Base-by-base conservation (phyloP, 2,329 filamentous ascomycete genomes). In the Colletotrichum sp. region DNA sequence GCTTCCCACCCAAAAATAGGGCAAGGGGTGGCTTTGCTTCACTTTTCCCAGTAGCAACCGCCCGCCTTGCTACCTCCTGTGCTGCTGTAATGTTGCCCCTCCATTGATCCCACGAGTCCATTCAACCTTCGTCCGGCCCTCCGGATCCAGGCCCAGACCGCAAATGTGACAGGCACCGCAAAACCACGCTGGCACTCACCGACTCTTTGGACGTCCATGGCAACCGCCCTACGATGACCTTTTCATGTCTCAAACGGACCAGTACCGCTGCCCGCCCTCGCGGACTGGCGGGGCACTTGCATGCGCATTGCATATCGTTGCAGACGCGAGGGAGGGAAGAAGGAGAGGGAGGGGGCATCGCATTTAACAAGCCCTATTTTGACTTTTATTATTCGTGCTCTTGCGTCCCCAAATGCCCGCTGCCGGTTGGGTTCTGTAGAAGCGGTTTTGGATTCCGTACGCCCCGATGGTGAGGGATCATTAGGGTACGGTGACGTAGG, bases 401-500 rank as follows among this genome's bases (percentile, higher is more conserved):
- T 19, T 59, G 71, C 63, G 44, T 39, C 30, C 36, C 30, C n/a
- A 59, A 64, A 59, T 67, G 25, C 27, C 63, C 70, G 70, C 64
- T 69, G 65, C 74, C 49, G 70, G 61, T 49, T 67, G 55, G 70
- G 44, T 74, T 44, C 39, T 69, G 74, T 74, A 73, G 29, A 69
- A 29, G 32, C 19, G 32, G 61, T 22, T n/a, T 64, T 22, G 55
- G 19, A 16, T 71, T 61, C 39, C 39, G 69, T 68, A 32, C 59
- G 57, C 61, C 32, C 44, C 30, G 30, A 39, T 19, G 34, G 65
- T 61, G n/a, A 76, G 74, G 74, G 13, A 32, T 39, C 22, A 15
- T 76, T 76, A 76, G 74, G 74, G 74, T 36, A 69, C n/a, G 8
- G 70, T 76, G 74, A 76, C 74, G 71, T 76, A 73, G 73, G n/a